Percentiles rank a stretch among this genome's conserved stretches.
phyloP scores from a whole-genome alignment of 2,329 filamentous ascomycete genomes.

The Fusarium transvaalense region DNA sequence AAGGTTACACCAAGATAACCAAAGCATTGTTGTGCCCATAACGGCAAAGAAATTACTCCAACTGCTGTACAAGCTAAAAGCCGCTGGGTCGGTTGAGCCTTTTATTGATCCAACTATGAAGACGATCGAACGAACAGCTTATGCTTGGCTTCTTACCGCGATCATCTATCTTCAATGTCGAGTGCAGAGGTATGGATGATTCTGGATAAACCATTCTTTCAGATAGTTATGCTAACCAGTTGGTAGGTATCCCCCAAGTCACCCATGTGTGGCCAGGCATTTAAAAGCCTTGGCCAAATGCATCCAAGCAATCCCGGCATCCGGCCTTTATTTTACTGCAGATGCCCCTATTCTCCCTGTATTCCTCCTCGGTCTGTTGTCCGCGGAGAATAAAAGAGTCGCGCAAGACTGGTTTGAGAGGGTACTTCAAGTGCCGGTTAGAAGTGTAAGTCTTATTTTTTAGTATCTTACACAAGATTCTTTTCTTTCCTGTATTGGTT shows the following conservation, averaged over 20 bases:
- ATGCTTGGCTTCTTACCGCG: conserved; percentile 17
- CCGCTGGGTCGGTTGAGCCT: background rate
- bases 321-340: conserved; percentile 3
- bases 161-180: conserved; percentile 21
- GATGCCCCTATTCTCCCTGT: conserved; percentile 10
- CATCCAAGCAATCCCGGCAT: conserved; percentile 7
- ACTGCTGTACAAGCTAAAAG: background rate
- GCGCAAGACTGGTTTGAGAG: conserved; percentile 11
- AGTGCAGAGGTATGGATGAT: conserved; percentile 12
- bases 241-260: conserved; percentile 3
- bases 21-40: conserved; percentile 2
- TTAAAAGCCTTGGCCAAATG: conserved; percentile 4
- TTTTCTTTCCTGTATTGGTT: conserved; percentile 1
- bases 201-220: background rate
- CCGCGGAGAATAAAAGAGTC: background rate
- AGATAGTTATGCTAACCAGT: conserved; percentile 7
- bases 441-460: conserved; percentile 6
- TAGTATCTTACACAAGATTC: background rate
- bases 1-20: background rate
- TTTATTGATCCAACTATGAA: conserved; percentile 2
- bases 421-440: conserved; percentile 7
- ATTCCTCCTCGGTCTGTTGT: conserved; percentile 7
- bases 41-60: conserved; percentile 14
- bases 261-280: conserved; percentile 4
- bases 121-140: conserved; percentile 12